Conservation (phyloP, 2,329 filamentous ascomycete genomes). For the Lachnellula willkommii region DNA sequence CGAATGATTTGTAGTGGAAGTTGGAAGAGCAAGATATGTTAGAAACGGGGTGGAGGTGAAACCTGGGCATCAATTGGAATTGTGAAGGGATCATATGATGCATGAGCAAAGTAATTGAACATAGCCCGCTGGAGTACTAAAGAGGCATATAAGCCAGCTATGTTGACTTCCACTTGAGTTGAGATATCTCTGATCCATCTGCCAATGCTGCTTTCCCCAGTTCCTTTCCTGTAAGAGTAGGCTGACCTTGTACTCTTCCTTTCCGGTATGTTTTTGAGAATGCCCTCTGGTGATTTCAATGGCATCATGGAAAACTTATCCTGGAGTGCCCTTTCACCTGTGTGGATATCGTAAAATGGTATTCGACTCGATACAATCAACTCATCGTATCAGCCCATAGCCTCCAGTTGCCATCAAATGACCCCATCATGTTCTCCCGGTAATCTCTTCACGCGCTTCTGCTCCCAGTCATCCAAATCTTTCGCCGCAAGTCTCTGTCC, state of each 20-base stretch:
- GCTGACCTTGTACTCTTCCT: no score
- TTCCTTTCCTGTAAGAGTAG: no score
- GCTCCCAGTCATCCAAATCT: conserved; percentile 94
- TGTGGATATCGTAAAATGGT: no score
- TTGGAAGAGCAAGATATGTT: conserved; percentile 47
- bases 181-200: neutral
- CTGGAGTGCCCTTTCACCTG: no score
- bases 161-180: neutral
- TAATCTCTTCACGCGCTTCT: conserved; percentile 85
- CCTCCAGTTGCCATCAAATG: conserved; percentile 39
- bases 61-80: conserved; percentile 44
- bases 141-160: neutral
- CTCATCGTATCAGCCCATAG: neutral
- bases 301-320: neutral
- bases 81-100: conserved; percentile 21
- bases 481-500: conserved; percentile 72
- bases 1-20: conserved; percentile 50
- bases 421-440: conserved; percentile 86
- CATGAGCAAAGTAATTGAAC: conserved; percentile 1
- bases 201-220: no score
- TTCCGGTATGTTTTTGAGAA: neutral
- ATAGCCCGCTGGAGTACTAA: neutral
- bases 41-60: conserved; percentile 43
- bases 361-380: neutral
- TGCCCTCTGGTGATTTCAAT: neutral